phyloP scores from a whole-genome alignment of 2,329 filamentous ascomycete species.

The Anthostomella pinea region DNA sequence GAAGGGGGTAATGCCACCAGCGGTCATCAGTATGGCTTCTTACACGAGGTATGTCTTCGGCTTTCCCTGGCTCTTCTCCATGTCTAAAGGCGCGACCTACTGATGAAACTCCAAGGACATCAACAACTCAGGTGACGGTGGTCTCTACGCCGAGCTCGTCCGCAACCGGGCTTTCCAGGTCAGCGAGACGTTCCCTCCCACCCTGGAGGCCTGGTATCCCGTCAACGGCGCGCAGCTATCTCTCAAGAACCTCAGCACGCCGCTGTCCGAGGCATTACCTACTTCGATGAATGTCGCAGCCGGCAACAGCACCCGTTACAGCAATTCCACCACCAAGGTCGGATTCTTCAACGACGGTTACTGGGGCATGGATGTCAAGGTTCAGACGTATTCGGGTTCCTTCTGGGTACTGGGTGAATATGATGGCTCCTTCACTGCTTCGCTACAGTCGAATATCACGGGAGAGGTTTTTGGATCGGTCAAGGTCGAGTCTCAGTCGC shows the following conservation, averaged over 20 bases:
- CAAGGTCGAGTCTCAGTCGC: conserved; percentile 43
- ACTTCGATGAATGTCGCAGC: conserved; percentile 47
- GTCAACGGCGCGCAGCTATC: conserved; percentile 43
- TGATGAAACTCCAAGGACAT: conserved; percentile 49
- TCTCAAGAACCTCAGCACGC: conserved; percentile 43
- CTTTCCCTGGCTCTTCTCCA: neutral
- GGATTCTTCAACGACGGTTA: conserved; percentile 54
- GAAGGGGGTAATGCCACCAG: conserved; percentile 42
- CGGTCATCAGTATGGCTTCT: conserved; percentile 44
- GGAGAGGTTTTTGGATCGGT: conserved; percentile 44
- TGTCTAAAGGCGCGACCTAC: neutral
- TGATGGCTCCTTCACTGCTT: conserved; percentile 45
- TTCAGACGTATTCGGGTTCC: conserved; percentile 46
- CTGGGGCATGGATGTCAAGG: conserved; percentile 55
- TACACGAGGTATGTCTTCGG: conserved; percentile 38
- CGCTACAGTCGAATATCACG: conserved; percentile 43
- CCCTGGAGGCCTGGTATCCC: conserved; percentile 44
- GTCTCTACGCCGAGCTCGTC: conserved; percentile 69
- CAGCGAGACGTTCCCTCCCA: conserved; percentile 39
- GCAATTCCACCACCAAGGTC: conserved; percentile 33
- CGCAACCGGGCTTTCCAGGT: conserved; percentile 69
- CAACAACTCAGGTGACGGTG: conserved; percentile 68
- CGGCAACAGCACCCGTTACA: too few species aligned
- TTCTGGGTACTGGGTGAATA: conserved; percentile 53
- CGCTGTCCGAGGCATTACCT: conserved; percentile 51